phyloP scores from a whole-genome alignment of 139 green algal species.

The Chlorella sp. region DNA sequence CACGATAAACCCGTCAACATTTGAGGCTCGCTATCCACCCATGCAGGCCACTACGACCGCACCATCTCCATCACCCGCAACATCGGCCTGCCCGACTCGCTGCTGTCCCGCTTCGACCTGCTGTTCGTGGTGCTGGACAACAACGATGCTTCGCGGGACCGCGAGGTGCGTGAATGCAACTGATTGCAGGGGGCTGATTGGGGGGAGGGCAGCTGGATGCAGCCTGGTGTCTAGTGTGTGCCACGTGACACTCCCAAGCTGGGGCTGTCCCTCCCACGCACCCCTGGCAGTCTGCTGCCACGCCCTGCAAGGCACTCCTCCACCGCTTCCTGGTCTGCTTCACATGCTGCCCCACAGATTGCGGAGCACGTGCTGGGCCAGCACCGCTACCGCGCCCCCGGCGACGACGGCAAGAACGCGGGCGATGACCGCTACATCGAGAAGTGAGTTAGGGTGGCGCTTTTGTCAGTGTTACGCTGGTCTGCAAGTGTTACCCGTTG shows the following conservation, averaged over 20 bases:
- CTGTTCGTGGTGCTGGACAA: constrained; percentile 97
- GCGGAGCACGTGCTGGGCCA: constrained; percentile 88
- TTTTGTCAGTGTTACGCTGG: no score
- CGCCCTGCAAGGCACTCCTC: no score
- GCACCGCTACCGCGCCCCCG: constrained; percentile 86
- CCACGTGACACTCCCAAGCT: no score
- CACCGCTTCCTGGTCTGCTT: no score
- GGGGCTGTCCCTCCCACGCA: no score
- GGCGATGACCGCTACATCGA: constrained; percentile 46
- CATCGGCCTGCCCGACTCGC: constrained; percentile 96
- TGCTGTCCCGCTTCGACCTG: constrained; percentile 98
- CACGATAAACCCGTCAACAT: no score
- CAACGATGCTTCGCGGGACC: constrained; percentile 80
- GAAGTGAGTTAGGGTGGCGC: constrained; percentile 32
- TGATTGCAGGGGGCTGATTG: not conserved
- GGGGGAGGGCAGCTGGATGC: not conserved
- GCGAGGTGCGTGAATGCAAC: constrained; percentile 42
- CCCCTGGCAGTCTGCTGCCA: no score
- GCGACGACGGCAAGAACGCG: constrained; percentile 67
- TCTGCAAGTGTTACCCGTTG: no score
- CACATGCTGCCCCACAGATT: constrained; percentile 46
- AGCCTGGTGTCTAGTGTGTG: not conserved
- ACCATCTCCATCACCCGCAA: constrained; percentile 87
- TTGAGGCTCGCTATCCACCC: no score
- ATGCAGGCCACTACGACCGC: constrained; percentile 60